Evolutionary conservation across 2,329 filamentous ascomycete genomes (phyloP).

Genomic region (Claviceps humidiphila): DNA sequence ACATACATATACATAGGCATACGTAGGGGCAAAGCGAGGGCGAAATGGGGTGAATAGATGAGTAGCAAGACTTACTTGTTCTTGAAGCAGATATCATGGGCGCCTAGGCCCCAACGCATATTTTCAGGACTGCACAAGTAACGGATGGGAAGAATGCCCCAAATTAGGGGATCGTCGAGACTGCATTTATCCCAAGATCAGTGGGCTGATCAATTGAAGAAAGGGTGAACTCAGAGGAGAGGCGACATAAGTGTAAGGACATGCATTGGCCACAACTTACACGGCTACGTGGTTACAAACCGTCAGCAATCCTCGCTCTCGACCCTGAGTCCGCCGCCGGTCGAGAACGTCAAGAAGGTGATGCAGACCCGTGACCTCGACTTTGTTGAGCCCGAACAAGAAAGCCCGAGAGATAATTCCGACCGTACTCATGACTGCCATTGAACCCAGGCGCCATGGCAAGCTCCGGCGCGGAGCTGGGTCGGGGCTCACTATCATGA

Average conservation of each 20-base stretch:
- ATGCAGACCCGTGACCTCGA: constrained; percentile 66
- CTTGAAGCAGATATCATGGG: constrained; percentile 90
- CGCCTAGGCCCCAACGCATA: constrained; percentile 78
- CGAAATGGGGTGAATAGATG: not conserved
- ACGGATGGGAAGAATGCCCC: constrained; percentile 70
- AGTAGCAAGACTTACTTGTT: constrained; percentile 47
- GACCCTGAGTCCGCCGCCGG: constrained; percentile 48
- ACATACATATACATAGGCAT: too few relatives aligned
- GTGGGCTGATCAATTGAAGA: not conserved
- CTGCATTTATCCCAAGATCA: constrained; percentile 29
- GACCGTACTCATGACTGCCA: constrained; percentile 59
- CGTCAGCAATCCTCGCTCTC: constrained; percentile 70
- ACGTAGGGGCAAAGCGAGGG: too few relatives aligned
- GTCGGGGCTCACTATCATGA: constrained; percentile 11
- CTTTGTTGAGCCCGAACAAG: constrained; percentile 57
- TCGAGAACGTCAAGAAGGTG: constrained; percentile 66
- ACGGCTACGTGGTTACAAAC: constrained; percentile 34
- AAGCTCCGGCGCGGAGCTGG: constrained; percentile 37
- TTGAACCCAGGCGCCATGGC: constrained; percentile 62
- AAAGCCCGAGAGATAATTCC: constrained; percentile 61
- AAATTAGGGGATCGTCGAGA: constrained; percentile 86
- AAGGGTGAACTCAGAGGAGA: not conserved
- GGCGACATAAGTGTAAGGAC: not conserved
- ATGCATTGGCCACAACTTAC: constrained; percentile 11
- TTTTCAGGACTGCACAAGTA: constrained; percentile 62